A percentile compares a stretch with the other conserved stretches of the same genome.
Conservation (phyloP, 2,329 filamentous ascomycete genomes). For the Coleophoma cylindrospora region DNA sequence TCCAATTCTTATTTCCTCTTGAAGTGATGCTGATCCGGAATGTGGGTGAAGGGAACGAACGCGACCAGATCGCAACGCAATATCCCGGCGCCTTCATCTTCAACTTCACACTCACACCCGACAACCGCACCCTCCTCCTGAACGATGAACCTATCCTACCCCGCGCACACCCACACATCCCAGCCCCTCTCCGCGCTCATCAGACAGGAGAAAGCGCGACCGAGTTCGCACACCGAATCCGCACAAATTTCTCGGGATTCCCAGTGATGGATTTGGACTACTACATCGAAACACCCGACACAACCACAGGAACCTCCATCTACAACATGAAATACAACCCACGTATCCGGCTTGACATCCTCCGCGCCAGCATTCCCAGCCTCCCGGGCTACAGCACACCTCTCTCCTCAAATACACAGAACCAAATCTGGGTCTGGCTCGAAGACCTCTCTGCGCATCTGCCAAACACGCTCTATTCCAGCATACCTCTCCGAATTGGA, state of each 20-base stretch:
- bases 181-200: conserved; percentile 9
- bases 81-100: conserved; percentile 12
- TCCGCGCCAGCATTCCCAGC: conserved; percentile 8
- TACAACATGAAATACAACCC: conserved; percentile 11
- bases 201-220: conserved; percentile 5
- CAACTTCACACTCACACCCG: conserved; percentile 14
- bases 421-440: conserved; percentile 8
- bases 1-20: conserved; percentile 2
- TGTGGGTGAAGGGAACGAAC: conserved; percentile 6
- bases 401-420: conserved; percentile 4
- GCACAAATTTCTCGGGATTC: background rate
- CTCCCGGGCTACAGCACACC: conserved; percentile 6
- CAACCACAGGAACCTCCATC: conserved; percentile 7
- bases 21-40: conserved; percentile 6
- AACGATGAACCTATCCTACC: conserved; percentile 15
- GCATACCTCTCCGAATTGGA: background rate
- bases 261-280: conserved; percentile 12
- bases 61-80: conserved; percentile 5
- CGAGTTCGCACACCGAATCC: background rate
- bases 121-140: conserved; percentile 13
- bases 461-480: conserved; percentile 1
- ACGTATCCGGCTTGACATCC: conserved; percentile 9
- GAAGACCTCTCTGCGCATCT: conserved; percentile 8
- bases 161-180: conserved; percentile 8
- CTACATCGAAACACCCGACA: conserved; percentile 9